Evolutionary conservation across 805 yeast species (phyloP), one percentile per base, ranked within the genome.

Genomic region (Ogataea saltuana): DNA sequence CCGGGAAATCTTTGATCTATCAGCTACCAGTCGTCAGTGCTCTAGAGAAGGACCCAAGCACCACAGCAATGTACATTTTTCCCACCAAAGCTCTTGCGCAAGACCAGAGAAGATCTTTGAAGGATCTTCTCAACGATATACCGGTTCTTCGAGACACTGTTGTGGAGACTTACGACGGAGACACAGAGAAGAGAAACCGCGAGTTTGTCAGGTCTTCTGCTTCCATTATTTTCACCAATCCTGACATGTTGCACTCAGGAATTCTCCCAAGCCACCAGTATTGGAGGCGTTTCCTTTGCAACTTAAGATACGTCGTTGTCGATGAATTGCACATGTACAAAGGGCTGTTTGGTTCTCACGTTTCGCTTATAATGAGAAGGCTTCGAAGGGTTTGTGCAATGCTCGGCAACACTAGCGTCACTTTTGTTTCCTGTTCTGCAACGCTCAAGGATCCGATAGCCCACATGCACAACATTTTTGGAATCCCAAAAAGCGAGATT

Each of bases 41-140:
- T 39, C 64, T 73, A 39, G 71, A 76, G 33, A 54, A 59, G 8
- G 70, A 60, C 32, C 66, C 67, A 9, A 67, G 66, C 23, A 54
- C 76, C 4, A 86, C 95, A 0, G 85, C 96, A 8, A 71, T 95
- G 70, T 89, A 85, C 55, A 81, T 93, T 10, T 93, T 93, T 55
- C 99, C 99, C 2, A 93, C 99, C 0, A 93, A 93, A 59, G 99
- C 99, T 0, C 70, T 93, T 39, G 98, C 99, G 0, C 99, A 93
- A 59, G 99, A 93, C 69, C 99, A 93, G 63, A 83, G 83, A 55
- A 70, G 96, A 49, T 81, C 95, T n/a, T 67, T 93, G 42, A 72
- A 74, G 37, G 80, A 76, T 17, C 64, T 85, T 9, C 64, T 84
- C 33, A 64, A 71, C 5, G 65, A 65, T 27, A 72, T 86, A 38